Conservation (phyloP, 148 eudicot species). For the Euryodendron excelsum region DNA sequence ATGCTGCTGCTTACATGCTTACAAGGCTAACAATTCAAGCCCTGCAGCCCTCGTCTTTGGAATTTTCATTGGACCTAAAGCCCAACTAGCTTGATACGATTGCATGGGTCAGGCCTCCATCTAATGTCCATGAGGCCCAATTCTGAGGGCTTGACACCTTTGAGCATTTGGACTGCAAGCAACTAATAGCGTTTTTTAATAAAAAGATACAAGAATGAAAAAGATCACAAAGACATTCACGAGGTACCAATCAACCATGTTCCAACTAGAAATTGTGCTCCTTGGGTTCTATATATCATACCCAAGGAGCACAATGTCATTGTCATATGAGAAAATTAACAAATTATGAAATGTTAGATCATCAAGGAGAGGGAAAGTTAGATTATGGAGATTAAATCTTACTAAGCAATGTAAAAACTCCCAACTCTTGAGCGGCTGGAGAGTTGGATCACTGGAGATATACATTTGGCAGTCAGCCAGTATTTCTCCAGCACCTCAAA, state of each 20-base stretch:
- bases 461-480: no score
- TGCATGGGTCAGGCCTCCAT: no score
- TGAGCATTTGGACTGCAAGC: neutral
- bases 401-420: no score
- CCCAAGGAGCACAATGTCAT: neutral
- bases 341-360: neutral
- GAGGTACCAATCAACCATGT: neutral
- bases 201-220: neutral
- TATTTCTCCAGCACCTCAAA: no score
- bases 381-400: neutral
- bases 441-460: no score
- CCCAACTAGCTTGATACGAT: no score
- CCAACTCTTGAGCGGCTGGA: no score
- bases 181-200: neutral
- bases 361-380: neutral
- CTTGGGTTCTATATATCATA: neutral
- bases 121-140: no score
- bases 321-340: neutral
- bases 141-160: slow-evolving; percentile 1
- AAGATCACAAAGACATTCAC: neutral
- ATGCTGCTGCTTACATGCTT: no score
- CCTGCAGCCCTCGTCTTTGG: neutral
- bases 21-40: neutral
- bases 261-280: neutral
- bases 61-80: neutral